Percentiles rank a stretch among this genome's conserved stretches.
These are phyloP conservation scores for Calonectria pseudoturangicola DNA, from an alignment of 2,329 filamentous ascomycete genomes.

Conservation along the genomic window DNA sequence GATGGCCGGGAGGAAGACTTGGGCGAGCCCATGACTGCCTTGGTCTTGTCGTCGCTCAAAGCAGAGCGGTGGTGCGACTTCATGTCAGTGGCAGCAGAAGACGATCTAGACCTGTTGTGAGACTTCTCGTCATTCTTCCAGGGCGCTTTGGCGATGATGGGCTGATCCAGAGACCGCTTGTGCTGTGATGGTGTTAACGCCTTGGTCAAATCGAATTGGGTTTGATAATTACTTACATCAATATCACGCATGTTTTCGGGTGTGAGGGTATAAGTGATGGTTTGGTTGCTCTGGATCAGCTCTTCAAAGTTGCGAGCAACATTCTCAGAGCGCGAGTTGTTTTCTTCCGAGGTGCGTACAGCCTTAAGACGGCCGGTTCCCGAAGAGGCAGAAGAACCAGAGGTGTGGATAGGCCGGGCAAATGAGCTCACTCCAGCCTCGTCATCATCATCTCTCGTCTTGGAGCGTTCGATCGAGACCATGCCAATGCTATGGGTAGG, in stretches of 20 bases:
- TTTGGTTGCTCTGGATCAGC: constrained; percentile 87
- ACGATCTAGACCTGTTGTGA: constrained; percentile 67
- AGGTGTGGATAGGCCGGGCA: constrained; percentile 65
- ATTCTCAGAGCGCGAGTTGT: constrained; percentile 69
- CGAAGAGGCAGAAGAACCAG: constrained; percentile 72
- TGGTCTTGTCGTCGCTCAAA: constrained; percentile 48
- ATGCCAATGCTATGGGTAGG: constrained; percentile 61
- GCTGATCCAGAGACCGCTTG: constrained; percentile 64
- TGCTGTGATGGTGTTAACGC: constrained; percentile 57
- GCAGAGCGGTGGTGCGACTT: constrained; percentile 49
- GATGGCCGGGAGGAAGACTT: constrained; percentile 45
- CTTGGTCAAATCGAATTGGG: no score
- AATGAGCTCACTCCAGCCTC: constrained; percentile 48
- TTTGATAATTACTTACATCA: constrained; percentile 72
- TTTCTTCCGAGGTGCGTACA: constrained; percentile 76
- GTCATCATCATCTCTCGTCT: constrained; percentile 61
- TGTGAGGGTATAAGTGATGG: constrained; percentile 88
- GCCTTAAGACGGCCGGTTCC: constrained; percentile 70
- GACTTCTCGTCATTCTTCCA: constrained; percentile 69
- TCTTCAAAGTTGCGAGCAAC: constrained; percentile 84
- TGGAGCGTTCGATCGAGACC: constrained; percentile 62
- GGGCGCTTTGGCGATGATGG: constrained; percentile 63
- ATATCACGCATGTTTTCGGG: constrained; percentile 86
- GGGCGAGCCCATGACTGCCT: constrained; percentile 48
- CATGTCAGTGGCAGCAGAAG: constrained; percentile 65